phyloP scores from a whole-genome alignment of 2,329 filamentous ascomycete genomes.

The Fusarium palustre region DNA sequence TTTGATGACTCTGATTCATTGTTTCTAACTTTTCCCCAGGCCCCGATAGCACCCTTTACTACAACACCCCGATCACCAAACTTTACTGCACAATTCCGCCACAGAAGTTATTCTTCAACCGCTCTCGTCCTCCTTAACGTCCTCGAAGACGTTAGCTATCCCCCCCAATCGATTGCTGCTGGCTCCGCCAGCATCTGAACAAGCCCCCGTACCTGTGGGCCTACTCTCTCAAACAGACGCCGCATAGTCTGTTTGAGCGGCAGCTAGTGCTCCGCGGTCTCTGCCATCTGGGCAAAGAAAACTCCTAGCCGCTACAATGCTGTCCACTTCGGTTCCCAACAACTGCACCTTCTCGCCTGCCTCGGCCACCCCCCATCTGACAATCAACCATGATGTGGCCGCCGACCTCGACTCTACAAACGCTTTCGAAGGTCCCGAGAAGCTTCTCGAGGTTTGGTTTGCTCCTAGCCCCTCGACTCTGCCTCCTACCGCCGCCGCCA shows the following conservation, averaged over 20 bases:
- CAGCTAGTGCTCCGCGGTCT: constrained; percentile 95
- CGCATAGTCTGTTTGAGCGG: constrained; percentile 96
- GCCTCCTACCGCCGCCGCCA: constrained; percentile 74
- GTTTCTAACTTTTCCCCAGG: constrained; percentile 50
- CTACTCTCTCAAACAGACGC: constrained; percentile 97
- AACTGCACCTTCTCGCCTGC: constrained; percentile 87
- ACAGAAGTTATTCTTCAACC: constrained; percentile 82
- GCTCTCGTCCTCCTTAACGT: constrained; percentile 93
- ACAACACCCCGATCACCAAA: constrained; percentile 1
- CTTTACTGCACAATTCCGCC: constrained; percentile 86
- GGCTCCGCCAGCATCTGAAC: constrained; percentile 84
- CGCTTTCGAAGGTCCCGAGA: constrained; percentile 98
- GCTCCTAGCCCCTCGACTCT: constrained; percentile 80
- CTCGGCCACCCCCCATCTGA: constrained; percentile 86
- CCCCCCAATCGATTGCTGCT: constrained; percentile 72
- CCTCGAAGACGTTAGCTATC: constrained; percentile 71
- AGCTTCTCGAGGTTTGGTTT: constrained; percentile 99
- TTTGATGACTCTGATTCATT: background rate
- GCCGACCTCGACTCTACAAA: constrained; percentile 93
- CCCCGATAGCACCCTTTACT: constrained; percentile 69
- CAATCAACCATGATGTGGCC: constrained; percentile 95
- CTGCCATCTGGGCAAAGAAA: constrained; percentile 55
- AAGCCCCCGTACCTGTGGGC: constrained; percentile 80
- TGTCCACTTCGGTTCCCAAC: constrained; percentile 82
- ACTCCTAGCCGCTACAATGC: constrained; percentile 66